phyloP scores from a whole-genome alignment of 2,329 filamentous ascomycete genomes.

The Sarocladium oryzae region DNA sequence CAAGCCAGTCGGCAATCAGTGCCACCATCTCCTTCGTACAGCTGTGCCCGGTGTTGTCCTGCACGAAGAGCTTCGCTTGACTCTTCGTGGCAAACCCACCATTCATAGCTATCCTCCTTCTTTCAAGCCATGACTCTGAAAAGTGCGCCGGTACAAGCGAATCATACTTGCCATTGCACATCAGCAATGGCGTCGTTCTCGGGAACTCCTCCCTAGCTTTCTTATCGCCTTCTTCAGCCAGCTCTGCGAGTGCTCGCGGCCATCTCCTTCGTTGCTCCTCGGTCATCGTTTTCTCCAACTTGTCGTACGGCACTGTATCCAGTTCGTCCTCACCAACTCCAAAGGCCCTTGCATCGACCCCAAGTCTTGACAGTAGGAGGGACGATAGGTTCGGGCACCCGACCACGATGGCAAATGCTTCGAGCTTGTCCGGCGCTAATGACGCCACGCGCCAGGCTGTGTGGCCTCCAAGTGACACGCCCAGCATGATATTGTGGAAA shows the following conservation, averaged over 20 bases:
- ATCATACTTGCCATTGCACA: constrained; percentile 9
- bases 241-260: constrained; percentile 1
- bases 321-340: constrained; percentile 6
- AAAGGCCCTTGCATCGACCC: constrained; percentile 12
- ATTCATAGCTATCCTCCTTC: background rate
- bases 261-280: constrained; percentile 7
- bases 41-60: constrained; percentile 10
- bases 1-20: constrained; percentile 3
- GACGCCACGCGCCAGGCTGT: constrained; percentile 7
- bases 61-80: constrained; percentile 5
- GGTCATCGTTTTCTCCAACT: background rate
- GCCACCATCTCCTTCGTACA: constrained; percentile 10
- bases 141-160: constrained; percentile 2
- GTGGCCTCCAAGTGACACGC: constrained; percentile 9
- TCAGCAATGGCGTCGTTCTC: background rate
- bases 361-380: constrained; percentile 3
- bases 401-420: constrained; percentile 5
- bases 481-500: constrained; percentile 9
- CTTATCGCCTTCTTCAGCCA: background rate
- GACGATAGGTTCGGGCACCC: constrained; percentile 8
- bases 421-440: background rate
- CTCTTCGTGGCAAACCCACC: background rate
- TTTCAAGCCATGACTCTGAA: background rate
- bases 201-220: background rate
- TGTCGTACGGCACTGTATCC: background rate